Evolutionary conservation across 2,329 filamentous ascomycete species (phyloP).

Genomic region (Aspergillus sp.): DNA sequence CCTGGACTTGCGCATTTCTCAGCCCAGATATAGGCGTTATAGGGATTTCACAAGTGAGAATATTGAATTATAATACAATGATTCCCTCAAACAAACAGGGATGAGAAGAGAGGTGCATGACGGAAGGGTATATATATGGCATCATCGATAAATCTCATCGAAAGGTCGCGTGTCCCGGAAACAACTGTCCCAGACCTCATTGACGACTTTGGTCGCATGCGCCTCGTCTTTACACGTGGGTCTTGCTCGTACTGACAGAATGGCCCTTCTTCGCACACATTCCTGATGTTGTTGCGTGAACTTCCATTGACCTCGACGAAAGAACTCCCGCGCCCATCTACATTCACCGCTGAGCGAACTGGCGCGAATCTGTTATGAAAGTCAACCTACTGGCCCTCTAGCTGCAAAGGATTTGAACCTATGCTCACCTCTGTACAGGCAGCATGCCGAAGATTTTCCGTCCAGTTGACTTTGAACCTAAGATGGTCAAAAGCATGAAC

Average conservation of each 20-base stretch:
- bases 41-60: not conserved
- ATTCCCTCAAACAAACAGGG: not conserved
- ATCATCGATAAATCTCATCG: conserved; percentile 83
- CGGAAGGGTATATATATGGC: conserved; percentile 10
- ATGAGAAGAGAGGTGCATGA: not conserved
- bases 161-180: conserved; percentile 93
- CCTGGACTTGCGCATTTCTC: not conserved
- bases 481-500: conserved; percentile 95
- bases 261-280: conserved; percentile 80
- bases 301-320: conserved; percentile 80
- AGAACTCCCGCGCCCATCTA: conserved; percentile 82
- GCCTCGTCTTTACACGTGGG: conserved; percentile 81
- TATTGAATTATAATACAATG: conserved; percentile 10
- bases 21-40: not conserved
- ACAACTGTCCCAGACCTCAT: conserved; percentile 98
- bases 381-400: conserved; percentile 1
- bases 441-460: conserved; percentile 78
- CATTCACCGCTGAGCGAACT: conserved; percentile 93
- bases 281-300: conserved; percentile 91
- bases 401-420: not conserved
- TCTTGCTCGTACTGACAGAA: conserved; percentile 73
- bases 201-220: conserved; percentile 83
- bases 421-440: conserved; percentile 82
- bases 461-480: conserved; percentile 84
- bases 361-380: conserved; percentile 71